These are phyloP conservation scores for Nitzschia putrida DNA, from an alignment of 108 stramenopile species.

Conservation along the genomic window DNA sequence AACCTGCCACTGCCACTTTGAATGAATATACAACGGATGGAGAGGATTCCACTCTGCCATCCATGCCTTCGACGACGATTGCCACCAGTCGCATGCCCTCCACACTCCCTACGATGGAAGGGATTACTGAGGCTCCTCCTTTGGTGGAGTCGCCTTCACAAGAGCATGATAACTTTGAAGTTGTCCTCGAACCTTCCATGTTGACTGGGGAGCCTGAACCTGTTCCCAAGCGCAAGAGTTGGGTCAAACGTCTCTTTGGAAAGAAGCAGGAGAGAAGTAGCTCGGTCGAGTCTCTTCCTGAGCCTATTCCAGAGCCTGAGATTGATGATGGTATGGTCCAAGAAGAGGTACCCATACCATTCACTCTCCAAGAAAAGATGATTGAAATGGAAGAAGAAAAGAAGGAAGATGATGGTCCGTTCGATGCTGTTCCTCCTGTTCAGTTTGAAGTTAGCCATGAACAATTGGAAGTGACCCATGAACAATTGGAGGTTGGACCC, in stretches of 20 bases:
- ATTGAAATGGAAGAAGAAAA: background rate
- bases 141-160: constrained; percentile 28
- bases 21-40: background rate
- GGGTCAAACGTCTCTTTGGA: background rate
- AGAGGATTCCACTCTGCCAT: constrained; percentile 8
- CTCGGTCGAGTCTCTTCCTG: too few species aligned
- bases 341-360: too few species aligned
- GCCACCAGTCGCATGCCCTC: background rate
- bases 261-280: too few species aligned
- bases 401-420: background rate
- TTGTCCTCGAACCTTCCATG: constrained; percentile 33
- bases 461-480: background rate
- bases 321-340: too few species aligned
- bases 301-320: too few species aligned
- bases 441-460: constrained; percentile 1
- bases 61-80: background rate
- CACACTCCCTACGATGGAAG: background rate
- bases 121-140: background rate
- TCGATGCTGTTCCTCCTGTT: background rate
- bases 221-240: background rate
- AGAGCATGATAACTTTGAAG: constrained; percentile 47
- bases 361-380: too few species aligned
- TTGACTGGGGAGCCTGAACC: background rate
- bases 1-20: background rate
- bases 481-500: constrained; percentile 1